Evolutionary conservation across 2,329 filamentous ascomycete species (phyloP).

Genomic region (Aspergillus chevalieri): DNA sequence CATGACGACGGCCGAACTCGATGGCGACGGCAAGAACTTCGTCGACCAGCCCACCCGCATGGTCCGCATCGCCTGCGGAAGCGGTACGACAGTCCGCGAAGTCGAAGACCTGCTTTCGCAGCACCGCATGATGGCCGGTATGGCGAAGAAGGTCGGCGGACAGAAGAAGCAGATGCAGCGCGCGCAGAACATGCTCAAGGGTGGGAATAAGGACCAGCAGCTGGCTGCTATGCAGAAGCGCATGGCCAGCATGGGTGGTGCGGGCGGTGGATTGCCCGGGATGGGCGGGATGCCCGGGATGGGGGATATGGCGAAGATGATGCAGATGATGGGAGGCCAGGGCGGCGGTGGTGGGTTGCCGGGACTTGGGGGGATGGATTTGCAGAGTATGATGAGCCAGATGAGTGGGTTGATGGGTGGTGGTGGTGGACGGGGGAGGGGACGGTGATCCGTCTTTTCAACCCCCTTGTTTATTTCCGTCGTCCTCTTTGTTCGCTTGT

Average conservation of each 20-base stretch:
- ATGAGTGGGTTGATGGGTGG: constrained; percentile 60
- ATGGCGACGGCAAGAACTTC: constrained; percentile 91
- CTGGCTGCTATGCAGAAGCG: constrained; percentile 96
- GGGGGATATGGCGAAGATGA: constrained; percentile 85
- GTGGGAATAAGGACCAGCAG: constrained; percentile 86
- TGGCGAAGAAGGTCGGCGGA: constrained; percentile 98
- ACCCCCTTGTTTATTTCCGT: constrained; percentile 7
- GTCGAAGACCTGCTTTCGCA: constrained; percentile 97
- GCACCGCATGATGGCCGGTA: constrained; percentile 96
- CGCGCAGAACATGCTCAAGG: constrained; percentile 83
- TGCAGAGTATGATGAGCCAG: constrained; percentile 69
- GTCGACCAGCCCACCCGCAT: constrained; percentile 87
- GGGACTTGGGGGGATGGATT: constrained; percentile 49
- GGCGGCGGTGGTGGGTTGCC: constrained; percentile 63
- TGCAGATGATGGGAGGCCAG: constrained; percentile 79
- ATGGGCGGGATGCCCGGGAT: constrained; percentile 69
- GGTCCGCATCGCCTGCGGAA: constrained; percentile 83
- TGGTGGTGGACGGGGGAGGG: constrained; percentile 30
- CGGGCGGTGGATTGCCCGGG: constrained; percentile 51
- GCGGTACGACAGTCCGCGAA: constrained; percentile 83
- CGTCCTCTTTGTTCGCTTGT: constrained; percentile 16
- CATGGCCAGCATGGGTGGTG: constrained; percentile 84
- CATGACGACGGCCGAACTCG: constrained; percentile 94
- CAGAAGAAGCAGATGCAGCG: constrained; percentile 97
- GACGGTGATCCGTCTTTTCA: constrained; percentile 17